Evolutionary conservation across 2,329 filamentous ascomycete species (phyloP).

Genomic region (Arthrobotrys megalospora): DNA sequence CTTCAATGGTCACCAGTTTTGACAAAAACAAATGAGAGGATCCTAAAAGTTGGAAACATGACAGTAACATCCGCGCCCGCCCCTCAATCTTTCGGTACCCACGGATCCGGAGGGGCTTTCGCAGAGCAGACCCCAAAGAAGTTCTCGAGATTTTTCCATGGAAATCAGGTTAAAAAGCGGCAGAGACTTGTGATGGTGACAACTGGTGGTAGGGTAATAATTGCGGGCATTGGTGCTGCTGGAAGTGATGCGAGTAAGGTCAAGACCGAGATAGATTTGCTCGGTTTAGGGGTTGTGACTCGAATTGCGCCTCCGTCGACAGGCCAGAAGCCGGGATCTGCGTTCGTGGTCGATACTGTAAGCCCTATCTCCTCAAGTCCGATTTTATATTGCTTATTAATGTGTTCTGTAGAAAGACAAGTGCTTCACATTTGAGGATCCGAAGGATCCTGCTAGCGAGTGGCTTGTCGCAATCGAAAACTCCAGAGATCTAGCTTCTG

Average conservation of each 20-base stretch:
- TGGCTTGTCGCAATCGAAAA: constrained; percentile 92
- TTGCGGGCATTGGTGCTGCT: constrained; percentile 77
- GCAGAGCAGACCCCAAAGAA: constrained; percentile 80
- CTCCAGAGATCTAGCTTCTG: constrained; percentile 85
- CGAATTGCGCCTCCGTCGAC: constrained; percentile 76
- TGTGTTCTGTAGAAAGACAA: constrained; percentile 78
- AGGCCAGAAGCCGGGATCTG: constrained; percentile 85
- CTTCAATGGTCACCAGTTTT: constrained; percentile 99
- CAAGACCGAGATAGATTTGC: constrained; percentile 90
- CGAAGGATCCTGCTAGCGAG: constrained; percentile 86
- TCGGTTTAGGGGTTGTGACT: constrained; percentile 85
- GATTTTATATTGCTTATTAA: constrained; percentile 36
- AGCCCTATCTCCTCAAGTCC: constrained; percentile 68
- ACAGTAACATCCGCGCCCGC: constrained; percentile 85
- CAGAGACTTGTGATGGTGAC: constrained; percentile 96
- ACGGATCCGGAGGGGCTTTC: constrained; percentile 76
- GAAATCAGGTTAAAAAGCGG: constrained; percentile 90
- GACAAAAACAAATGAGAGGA: constrained; percentile 90
- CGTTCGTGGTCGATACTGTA: constrained; percentile 83
- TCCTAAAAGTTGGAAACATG: constrained; percentile 92
- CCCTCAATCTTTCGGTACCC: constrained; percentile 79
- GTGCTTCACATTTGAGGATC: constrained; percentile 93
- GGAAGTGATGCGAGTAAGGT: constrained; percentile 96
- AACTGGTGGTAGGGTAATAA: constrained; percentile 87
- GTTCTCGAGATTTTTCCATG: constrained; percentile 92